Evolutionary conservation across 352 stramenopile species (phyloP), one percentile per base, ranked within the genome.

Genomic region (Globisporangium heterothallicum): DNA sequence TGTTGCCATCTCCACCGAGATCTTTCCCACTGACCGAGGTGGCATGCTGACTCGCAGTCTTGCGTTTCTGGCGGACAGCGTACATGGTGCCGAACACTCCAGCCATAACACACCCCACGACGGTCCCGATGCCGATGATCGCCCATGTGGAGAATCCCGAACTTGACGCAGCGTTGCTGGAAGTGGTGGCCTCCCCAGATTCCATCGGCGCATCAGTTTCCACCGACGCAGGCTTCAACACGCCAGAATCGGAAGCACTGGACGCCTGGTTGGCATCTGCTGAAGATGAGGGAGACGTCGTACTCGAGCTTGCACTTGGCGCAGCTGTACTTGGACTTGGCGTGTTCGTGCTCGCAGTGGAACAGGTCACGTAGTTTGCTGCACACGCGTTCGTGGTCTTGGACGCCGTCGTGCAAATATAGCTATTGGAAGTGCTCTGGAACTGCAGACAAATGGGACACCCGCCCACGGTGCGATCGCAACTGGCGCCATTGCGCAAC

Each of bases 381-480:
- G 54, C 21, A 13, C 54, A 61, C 12, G 19, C 5, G 6, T 54
- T 49, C 0, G 46, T 56, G 19, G 38, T 44, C 44, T 38, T 46
- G n/a, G 42, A 14, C 6, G 49, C 10, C 6, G 32, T 49, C 22
- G 54, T 61, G 46, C 54, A 61, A 5, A 13, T 24, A 40, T 51
- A 56, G 25, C 16, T 19, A n/a, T 45, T 46, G 14, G 14, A 36
- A 0, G 29, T 22, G 10, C 25, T 13, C n/a, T 56, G 34, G 29
- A 56, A 56, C 29, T 46, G 16, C 9, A 61, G 7, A 21, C 54
- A 61, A 9, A 56, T 29, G 6, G 54, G 54, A 13, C 54, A 61
- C 6, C 35, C 32, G 5, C 27, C 54, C 24, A 49, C 40, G 38
- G 54, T 50, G 30, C 54, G 54, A 18, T 44, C 29, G 46, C 54